phyloP scores from a whole-genome alignment of 129 eudicot species.

The Gnaphalium uliginosum region DNA sequence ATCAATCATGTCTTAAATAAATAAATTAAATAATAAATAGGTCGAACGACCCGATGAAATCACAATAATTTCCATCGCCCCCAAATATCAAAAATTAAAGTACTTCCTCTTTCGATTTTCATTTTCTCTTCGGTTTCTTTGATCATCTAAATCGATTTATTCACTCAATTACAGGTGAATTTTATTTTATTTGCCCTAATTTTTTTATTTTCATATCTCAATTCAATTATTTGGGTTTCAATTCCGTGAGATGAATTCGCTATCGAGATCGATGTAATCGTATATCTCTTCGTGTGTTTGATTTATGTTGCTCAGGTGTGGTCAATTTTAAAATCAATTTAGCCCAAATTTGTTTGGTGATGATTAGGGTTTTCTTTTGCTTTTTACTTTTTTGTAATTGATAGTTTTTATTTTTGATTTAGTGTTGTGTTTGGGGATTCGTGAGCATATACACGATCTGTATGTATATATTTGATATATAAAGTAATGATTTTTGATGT shows the following conservation, averaged over 20 bases:
- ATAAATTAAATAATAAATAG: constrained; percentile 11
- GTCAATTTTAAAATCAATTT: too few species aligned
- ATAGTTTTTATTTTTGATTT: too few species aligned
- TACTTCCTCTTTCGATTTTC: neutral
- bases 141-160: constrained; percentile 26
- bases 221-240: neutral
- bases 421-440: neutral
- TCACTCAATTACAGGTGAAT: constrained; percentile 33
- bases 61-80: constrained; percentile 30
- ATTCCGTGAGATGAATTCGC: neutral
- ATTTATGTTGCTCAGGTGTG: neutral
- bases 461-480: neutral
- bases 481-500: neutral
- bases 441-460: neutral
- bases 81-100: constrained; percentile 7
- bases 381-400: neutral
- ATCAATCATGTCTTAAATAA: constrained; percentile 33
- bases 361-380: neutral
- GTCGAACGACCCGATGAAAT: constrained; percentile 25
- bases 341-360: neutral
- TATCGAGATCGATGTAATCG: neutral
- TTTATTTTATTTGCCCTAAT: constrained; percentile 2
- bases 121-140: constrained; percentile 7
- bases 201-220: constrained; percentile 1
- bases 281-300: neutral